Base-by-base conservation (phyloP, 2,329 filamentous ascomycete genomes). In the Botrytis deweyae region DNA sequence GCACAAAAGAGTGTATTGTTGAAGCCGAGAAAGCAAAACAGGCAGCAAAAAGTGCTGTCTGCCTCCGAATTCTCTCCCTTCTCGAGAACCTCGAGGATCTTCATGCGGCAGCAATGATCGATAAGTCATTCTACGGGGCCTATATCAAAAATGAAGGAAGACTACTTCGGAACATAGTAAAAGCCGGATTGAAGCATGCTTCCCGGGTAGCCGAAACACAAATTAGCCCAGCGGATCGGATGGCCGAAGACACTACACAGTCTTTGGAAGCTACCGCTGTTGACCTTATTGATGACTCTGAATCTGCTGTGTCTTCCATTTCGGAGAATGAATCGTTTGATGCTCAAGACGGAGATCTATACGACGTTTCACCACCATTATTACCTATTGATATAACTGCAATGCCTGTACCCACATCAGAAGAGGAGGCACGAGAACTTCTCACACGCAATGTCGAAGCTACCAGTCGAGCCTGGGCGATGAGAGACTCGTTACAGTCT, bases 131-230 rank as follows among this genome's bases (percentile, higher is more conserved):
- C 75, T 87, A 86, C 58, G 80, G 81, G 10, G 83, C 83, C 3
- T 87, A 85, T 72, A 84, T 86, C 78, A 81, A 81, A 61, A 82
- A 87, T 72, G 84, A 87, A 76, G 79, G 83, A 3, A 76, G 75
- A 18, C 77, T 87, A 18, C 76, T 81, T 66, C 77, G 77, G 67
- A 79, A 76, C 29, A 73, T 82, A 42, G 74, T 81, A 49, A 78
- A 76, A 66, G 77, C 76, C 12, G 75, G 77, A 18, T 73, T 74
- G 36, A 75, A 61, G 70, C 72, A 74, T 40, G 70, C 72, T 29
- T 67, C 73, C 29, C 76, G 73, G 25, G 61, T 72, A 38, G 55
- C 20, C 5, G 64, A 42, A 49, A 66, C 72, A 29, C 73, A 76
- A 36, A 72, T 73, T n/a, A 16, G 64, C 12, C 52, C 29, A n/a